Conservation (phyloP, 2,329 filamentous ascomycete species). For the Neoascochyta sp. region DNA sequence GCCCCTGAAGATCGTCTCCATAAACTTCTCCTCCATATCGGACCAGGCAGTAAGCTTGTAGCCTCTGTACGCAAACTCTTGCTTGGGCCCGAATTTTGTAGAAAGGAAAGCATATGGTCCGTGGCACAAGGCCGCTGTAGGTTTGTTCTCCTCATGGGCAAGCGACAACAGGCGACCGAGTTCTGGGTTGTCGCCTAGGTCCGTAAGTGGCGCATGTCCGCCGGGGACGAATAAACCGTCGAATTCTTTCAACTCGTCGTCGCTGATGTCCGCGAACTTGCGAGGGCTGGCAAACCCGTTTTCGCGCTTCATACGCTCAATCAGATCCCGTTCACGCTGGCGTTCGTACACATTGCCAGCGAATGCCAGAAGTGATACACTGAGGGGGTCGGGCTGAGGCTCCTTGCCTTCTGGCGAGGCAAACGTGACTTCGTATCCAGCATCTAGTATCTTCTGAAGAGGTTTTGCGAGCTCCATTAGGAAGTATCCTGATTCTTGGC, state of each 20-base stretch:
- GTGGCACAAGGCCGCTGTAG: slow-evolving; percentile 47
- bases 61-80: slow-evolving; percentile 44
- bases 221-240: slow-evolving; percentile 46
- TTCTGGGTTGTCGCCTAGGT: slow-evolving; percentile 43
- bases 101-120: slow-evolving; percentile 46
- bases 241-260: slow-evolving; percentile 41
- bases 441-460: slow-evolving; percentile 25
- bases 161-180: slow-evolving; percentile 43
- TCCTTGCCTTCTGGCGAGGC: slow-evolving; percentile 44
- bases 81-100: slow-evolving; percentile 36
- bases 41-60: slow-evolving; percentile 48
- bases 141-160: slow-evolving; percentile 43
- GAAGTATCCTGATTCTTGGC: slow-evolving; percentile 30
- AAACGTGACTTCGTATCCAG: slow-evolving; percentile 44
- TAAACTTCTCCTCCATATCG: slow-evolving; percentile 46
- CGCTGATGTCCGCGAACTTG: slow-evolving; percentile 39
- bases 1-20: slow-evolving; percentile 44
- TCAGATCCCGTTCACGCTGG: slow-evolving; percentile 39
- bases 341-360: slow-evolving; percentile 48
- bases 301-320: slow-evolving; percentile 46
- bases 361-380: slow-evolving; percentile 42
- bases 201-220: slow-evolving; percentile 44
- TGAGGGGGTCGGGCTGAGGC: slow-evolving; percentile 43
- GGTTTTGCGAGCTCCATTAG: slow-evolving; percentile 35
- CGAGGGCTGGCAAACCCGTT: slow-evolving; percentile 43